Evolutionary conservation across 805 yeast species (phyloP).

Genomic region (Naumovozyma castellii): DNA sequence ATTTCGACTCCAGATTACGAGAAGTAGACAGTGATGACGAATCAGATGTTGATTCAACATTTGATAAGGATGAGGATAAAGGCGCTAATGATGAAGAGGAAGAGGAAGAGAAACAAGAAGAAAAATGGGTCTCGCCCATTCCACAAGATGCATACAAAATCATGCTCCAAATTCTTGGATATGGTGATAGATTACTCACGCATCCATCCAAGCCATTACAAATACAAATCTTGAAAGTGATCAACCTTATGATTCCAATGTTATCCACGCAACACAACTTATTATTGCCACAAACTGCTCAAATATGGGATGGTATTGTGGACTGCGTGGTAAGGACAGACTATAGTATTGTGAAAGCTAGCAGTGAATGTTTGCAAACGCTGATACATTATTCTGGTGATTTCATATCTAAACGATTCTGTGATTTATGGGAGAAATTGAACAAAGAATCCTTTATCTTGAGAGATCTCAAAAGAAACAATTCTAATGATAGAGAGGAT

Average conservation of each 20-base stretch:
- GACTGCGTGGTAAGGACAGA: constrained; percentile 15
- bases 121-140: constrained; percentile 59
- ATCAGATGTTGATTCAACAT: constrained; percentile 14
- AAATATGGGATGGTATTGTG: constrained; percentile 22
- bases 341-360: constrained; percentile 15
- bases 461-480: constrained; percentile 4
- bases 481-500: not conserved
- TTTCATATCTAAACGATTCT: constrained; percentile 22
- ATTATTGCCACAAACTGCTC: constrained; percentile 27
- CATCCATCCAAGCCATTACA: constrained; percentile 54
- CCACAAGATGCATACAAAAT: constrained; percentile 51
- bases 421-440: constrained; percentile 21
- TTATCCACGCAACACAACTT: constrained; percentile 38
- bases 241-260: constrained; percentile 38
- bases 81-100: constrained; percentile 15
- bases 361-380: constrained; percentile 16
- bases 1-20: constrained; percentile 28
- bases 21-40: constrained; percentile 33
- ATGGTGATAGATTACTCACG: constrained; percentile 60
- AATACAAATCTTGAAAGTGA: constrained; percentile 45
- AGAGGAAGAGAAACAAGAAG: constrained; percentile 17
- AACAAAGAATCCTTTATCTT: constrained; percentile 11
- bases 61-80: constrained; percentile 15
- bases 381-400: constrained; percentile 19
- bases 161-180: constrained; percentile 51